A percentile compares a stretch with the other conserved stretches of the same genome.
phyloP scores from a whole-genome alignment of 345 rosid species.

The Excoecaria cochinchinensis region DNA sequence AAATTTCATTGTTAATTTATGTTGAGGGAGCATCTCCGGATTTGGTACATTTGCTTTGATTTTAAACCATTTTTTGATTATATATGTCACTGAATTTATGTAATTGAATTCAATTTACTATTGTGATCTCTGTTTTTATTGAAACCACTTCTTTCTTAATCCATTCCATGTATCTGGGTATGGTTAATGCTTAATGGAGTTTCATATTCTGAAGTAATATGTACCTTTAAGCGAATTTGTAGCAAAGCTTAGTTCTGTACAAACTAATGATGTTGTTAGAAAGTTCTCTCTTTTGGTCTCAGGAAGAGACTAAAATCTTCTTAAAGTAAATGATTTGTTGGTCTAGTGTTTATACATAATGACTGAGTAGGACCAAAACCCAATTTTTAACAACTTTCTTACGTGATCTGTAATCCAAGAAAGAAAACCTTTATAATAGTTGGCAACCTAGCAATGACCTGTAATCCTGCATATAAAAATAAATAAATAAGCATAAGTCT shows the following conservation, averaged over 20 bases:
- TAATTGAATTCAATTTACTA: background rate
- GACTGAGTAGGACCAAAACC: no score
- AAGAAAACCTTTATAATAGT: no score
- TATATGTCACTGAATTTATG: conserved; percentile 17
- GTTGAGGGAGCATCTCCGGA: conserved; percentile 13
- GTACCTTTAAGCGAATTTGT: background rate
- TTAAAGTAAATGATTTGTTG: no score
- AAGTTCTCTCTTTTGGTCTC: no score
- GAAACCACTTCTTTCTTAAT: background rate
- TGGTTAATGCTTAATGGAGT: background rate
- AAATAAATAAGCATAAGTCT: background rate
- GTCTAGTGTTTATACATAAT: no score
- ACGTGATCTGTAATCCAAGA: no score
- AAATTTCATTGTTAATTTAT: conserved; percentile 1
- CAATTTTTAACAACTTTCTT: no score
- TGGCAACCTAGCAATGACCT: no score
- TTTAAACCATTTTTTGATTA: conserved; percentile 19
- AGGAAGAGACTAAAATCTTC: no score
- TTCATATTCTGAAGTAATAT: background rate
- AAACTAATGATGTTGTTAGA: background rate
- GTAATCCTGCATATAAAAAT: background rate
- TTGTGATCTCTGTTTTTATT: background rate
- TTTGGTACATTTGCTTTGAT: conserved; percentile 11
- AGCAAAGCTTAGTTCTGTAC: background rate
- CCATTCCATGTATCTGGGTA: conserved; percentile 3